Base-by-base conservation (phyloP, 176 grass and related monocot species). In the Carex cristatella region DNA sequence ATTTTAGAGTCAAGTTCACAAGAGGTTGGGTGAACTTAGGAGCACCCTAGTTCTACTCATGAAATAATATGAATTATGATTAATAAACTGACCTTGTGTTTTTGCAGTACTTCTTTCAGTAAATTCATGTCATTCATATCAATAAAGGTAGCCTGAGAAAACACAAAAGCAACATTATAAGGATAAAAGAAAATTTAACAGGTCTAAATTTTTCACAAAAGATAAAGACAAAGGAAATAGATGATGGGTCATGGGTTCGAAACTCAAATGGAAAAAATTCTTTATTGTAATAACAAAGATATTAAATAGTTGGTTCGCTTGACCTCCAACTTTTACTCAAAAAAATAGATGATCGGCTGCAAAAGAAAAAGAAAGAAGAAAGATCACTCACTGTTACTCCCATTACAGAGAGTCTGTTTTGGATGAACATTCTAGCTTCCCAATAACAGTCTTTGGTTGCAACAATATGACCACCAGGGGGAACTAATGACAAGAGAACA, bases 361-460 rank as follows among this genome's bases (percentile, higher is more conserved):
- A 18, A 69, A 8, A 31, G 8, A 13, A 49, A 73, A 69, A 75
- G 42, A 40, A 37, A 37, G 1, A 69, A 75, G 42, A 40, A 31
- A 9, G n/a, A 73, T 23, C 69, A 27, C 85, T 87, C 90, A 98
- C 95, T 76, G 85, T 88, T 86, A 98, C 88, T 46, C 93, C 93
- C 88, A 81, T 95, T 79, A 90, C 91, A 7, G 93, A 91, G 65
- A 98, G 95, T 70, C 93, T 92, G 66, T 85, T 93, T 66, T 95
- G 67, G 86, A 98, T 98, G 89, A 93, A 98, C 65, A 93, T 95
- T 81, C 95, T 91, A 1, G 93, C 94, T 83, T 98, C 93, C 56
- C 93, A 90, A 55, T 98, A 98, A 69, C 91, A 98, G 86, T 98
- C 95, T 0, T 91, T 95, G 30, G 95, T 98, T 16, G 91, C 93